phyloP scores from a whole-genome alignment of 2,329 filamentous ascomycete genomes.

The Xylariaceae sp. region DNA sequence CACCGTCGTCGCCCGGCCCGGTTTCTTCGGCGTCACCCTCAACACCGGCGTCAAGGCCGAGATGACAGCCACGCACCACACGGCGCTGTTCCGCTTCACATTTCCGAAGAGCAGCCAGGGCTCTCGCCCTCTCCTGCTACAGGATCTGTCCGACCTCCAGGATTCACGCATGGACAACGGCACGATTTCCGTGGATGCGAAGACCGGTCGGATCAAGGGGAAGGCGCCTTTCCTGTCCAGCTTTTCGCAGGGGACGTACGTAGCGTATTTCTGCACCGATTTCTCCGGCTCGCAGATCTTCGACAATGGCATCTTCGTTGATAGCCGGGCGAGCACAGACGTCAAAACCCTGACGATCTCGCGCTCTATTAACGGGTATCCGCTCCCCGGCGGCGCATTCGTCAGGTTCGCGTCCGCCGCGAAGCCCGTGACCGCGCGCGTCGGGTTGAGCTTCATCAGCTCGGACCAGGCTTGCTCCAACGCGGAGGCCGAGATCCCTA shows the following conservation, averaged over 20 bases:
- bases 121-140: slow-evolving; percentile 56
- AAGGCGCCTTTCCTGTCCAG: slow-evolving; percentile 59
- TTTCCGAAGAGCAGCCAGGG: slow-evolving; percentile 47
- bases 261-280: slow-evolving; percentile 63
- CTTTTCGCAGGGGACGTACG: slow-evolving; percentile 60
- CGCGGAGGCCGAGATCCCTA: slow-evolving; percentile 64
- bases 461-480: slow-evolving; percentile 61
- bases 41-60: slow-evolving; percentile 56
- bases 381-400: slow-evolving; percentile 59
- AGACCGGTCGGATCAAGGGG: slow-evolving; percentile 60
- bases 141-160: slow-evolving; percentile 62
- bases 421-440: slow-evolving; percentile 56
- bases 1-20: slow-evolving; percentile 55
- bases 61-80: slow-evolving; percentile 64
- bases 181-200: slow-evolving; percentile 49
- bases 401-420: slow-evolving; percentile 52
- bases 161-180: slow-evolving; percentile 57
- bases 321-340: slow-evolving; percentile 49
- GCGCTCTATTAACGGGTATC: slow-evolving; percentile 49
- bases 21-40: slow-evolving; percentile 61
- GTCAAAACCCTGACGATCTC: slow-evolving; percentile 47
- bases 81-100: slow-evolving; percentile 62
- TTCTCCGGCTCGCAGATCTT: slow-evolving; percentile 56
- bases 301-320: slow-evolving; percentile 58
- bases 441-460: slow-evolving; percentile 68